phyloP scores from a whole-genome alignment of 208 protist species.

The Crithidia acanthocephali region DNA sequence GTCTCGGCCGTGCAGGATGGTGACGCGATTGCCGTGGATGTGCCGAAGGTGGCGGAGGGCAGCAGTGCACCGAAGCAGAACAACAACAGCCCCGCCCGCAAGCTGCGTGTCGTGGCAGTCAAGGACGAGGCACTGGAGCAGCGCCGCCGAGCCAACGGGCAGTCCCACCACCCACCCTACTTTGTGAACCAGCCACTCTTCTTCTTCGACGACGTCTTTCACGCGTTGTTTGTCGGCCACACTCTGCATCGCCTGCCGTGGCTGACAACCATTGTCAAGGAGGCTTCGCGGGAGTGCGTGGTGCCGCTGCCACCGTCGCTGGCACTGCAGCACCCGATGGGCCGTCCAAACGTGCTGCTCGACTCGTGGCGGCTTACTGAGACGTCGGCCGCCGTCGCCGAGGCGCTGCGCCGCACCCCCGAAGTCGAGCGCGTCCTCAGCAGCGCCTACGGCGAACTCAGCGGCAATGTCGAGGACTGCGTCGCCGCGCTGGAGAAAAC shows the following conservation, averaged over 20 bases:
- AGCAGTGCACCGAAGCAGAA: background rate
- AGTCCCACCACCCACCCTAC: conserved; percentile 47
- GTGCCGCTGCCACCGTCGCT: conserved; percentile 52
- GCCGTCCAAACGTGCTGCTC: conserved; percentile 33
- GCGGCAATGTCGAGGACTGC: conserved; percentile 60
- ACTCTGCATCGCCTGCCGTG: conserved; percentile 62
- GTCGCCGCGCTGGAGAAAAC: conserved; percentile 39
- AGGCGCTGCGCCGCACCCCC: conserved; percentile 45
- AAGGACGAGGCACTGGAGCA: conserved; percentile 30
- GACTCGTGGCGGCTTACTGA: conserved; percentile 56
- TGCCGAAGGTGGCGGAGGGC: background rate
- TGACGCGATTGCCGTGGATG: conserved; percentile 38
- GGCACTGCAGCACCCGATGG: conserved; percentile 25
- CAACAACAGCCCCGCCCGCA: conserved; percentile 8
- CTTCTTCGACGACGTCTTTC: conserved; percentile 65
- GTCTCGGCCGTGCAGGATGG: conserved; percentile 42
- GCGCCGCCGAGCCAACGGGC: conserved; percentile 31
- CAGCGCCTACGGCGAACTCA: conserved; percentile 61
- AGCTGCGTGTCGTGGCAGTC: conserved; percentile 30
- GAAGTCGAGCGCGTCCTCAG: conserved; percentile 63
- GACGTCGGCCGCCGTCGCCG: conserved; percentile 31
- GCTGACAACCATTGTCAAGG: conserved; percentile 54
- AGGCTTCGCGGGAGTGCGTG: conserved; percentile 36
- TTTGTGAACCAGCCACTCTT: conserved; percentile 68
- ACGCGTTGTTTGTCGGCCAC: conserved; percentile 51